Conservation (phyloP, 345 rosid species). For the Draba incana region DNA sequence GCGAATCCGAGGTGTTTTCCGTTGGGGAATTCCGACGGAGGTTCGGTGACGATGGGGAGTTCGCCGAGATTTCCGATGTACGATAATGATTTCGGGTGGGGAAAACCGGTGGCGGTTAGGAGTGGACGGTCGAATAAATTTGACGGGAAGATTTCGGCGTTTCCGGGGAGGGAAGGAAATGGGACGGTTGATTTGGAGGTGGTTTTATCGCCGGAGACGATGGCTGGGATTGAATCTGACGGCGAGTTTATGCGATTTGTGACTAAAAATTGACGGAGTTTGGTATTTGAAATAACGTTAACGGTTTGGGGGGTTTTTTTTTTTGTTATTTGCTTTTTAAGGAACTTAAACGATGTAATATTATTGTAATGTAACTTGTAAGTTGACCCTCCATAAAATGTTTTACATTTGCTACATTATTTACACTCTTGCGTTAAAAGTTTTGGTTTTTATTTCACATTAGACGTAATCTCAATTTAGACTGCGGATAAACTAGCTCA, state of each 20-base stretch:
- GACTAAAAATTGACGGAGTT: constrained; percentile 26
- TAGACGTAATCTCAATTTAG: too few relatives aligned
- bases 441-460: background rate
- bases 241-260: constrained; percentile 76
- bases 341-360: constrained; percentile 25
- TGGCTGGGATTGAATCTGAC: constrained; percentile 78
- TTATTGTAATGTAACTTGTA: constrained; percentile 31
- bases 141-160: constrained; percentile 97
- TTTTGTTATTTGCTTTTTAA: background rate
- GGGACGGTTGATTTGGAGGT: constrained; percentile 90
- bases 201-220: constrained; percentile 74
- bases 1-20: constrained; percentile 79
- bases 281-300: constrained; percentile 22
- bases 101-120: constrained; percentile 80
- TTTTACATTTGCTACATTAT: constrained; percentile 4
- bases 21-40: constrained; percentile 88
- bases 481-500: too few relatives aligned
- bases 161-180: constrained; percentile 81
- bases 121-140: constrained; percentile 90
- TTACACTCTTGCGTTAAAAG: too few relatives aligned
- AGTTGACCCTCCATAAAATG: constrained; percentile 25
- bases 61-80: constrained; percentile 95
- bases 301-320: background rate
- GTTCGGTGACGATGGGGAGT: constrained; percentile 85
- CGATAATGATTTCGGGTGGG: constrained; percentile 97